phyloP scores from a whole-genome alignment of 176 grass and related monocot genomes.

The Aegilops longissima region DNA sequence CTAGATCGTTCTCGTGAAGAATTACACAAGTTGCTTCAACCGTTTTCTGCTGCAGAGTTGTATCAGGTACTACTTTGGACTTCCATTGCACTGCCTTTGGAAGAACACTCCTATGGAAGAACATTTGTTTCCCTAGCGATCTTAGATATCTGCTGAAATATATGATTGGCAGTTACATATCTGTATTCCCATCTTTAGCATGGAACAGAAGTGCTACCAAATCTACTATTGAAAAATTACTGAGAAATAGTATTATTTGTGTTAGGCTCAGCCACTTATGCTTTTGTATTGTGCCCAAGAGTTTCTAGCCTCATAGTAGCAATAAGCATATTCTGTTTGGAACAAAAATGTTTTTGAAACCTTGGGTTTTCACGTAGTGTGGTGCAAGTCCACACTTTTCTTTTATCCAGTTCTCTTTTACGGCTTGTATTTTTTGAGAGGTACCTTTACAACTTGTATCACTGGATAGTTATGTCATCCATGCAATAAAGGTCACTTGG shows the following conservation, averaged over 20 bases:
- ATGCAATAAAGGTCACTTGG: neutral
- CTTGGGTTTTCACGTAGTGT: neutral
- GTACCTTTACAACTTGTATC: conserved; percentile 4
- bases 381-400: neutral
- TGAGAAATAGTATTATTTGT: neutral
- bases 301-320: neutral
- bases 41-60: conserved; percentile 52
- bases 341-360: neutral
- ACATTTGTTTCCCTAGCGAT: conserved; percentile 11
- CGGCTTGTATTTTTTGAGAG: neutral
- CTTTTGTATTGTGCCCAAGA: neutral
- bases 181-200: conserved; percentile 10
- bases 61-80: conserved; percentile 62
- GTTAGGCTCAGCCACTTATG: neutral
- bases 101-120: neutral
- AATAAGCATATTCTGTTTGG: neutral
- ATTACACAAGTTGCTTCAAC: conserved; percentile 62
- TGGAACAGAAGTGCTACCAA: neutral
- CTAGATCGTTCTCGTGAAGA: conserved; percentile 64
- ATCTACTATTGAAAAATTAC: neutral
- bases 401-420: conserved; percentile 8
- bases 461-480: conserved; percentile 21
- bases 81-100: conserved; percentile 11
- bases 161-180: neutral
- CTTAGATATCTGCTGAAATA: conserved; percentile 16